Conservation (phyloP, 805 yeast genomes). For the Candida sonorensis region DNA sequence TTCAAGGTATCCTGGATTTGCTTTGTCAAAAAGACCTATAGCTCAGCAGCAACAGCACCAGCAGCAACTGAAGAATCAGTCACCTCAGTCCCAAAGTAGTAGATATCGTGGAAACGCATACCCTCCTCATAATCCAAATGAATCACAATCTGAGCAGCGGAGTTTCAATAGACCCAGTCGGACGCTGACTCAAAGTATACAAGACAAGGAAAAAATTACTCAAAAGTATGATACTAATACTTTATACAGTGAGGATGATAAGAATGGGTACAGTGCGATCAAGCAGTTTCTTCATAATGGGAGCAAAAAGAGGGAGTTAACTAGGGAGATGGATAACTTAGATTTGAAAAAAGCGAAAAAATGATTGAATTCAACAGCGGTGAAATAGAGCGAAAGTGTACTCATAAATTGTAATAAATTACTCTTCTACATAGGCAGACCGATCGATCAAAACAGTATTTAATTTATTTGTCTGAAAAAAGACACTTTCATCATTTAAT, state of each 20-base stretch:
- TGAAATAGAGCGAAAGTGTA: no score
- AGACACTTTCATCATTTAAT: constrained; percentile 8
- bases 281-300: constrained; percentile 12
- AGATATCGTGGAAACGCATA: no score
- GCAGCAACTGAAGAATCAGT: no score
- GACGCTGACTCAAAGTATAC: neutral
- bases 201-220: no score
- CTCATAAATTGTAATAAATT: no score
- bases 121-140: no score
- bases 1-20: constrained; percentile 3
- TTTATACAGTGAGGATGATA: constrained; percentile 10
- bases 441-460: neutral
- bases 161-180: constrained; percentile 5
- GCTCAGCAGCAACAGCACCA: no score
- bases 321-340: constrained; percentile 1
- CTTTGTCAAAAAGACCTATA: neutral
- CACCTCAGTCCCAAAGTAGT: no score
- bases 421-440: no score
- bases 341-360: constrained; percentile 7
- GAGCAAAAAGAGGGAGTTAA: constrained; percentile 9
- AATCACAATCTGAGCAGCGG: no score
- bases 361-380: neutral
- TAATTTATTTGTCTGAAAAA: neutral
- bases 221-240: constrained; percentile 5
- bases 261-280: constrained; percentile 12